Base-by-base conservation (phyloP, 2,329 filamentous ascomycete genomes). In the Berkeleyomyces rouxiae region DNA sequence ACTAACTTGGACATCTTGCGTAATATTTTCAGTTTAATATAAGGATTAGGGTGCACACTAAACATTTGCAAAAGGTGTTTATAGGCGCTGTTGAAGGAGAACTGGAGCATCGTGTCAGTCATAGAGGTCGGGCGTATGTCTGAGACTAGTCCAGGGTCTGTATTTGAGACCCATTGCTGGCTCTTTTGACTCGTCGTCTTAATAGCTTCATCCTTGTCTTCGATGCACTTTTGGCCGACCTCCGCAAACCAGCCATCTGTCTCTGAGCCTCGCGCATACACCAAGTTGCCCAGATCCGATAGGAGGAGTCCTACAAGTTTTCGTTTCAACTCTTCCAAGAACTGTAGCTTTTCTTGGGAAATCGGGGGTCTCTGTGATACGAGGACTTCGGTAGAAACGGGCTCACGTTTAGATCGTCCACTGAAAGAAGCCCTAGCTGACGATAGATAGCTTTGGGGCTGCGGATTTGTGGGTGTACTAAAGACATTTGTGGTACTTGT, bases 191-290 rank as follows among this genome's bases (percentile, higher is more conserved):
- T n/a, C 13, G n/a, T 0, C 7, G 36, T 55, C 31, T 13, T 40
- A 6, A 13, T 33, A n/a, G 58, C 51, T 40, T 62, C 40, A 3
- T 79, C 77, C 59, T 84, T 80, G 57, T 79, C 82, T 46, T 85
- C 81, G 61, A 85, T 82, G 69, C 82, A 85, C 66, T 85, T 77
- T 67, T 85, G 81, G 2, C 83, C 82, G 5, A 90, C 72, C 11
- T 82, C 81, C 61, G 82, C 78, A 67, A 96, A 93, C 87, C 92
- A 96, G 2, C 79, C 79, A 71, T 97, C 93, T 0, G 92, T 97
- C 74, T 99, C 93, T 49, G 90, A 95, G 2, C 93, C 93, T 59
- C 82, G 82, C n/a, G 85, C 83, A 72, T 95, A 93, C 1, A 96
- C 86, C 39, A 89, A 82, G 47, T 86, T 90, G 4, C 91, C 90